These are phyloP conservation scores for Nicotiana noctiflora DNA, from an alignment of 257 asterid genomes.

Conservation along the genomic window DNA sequence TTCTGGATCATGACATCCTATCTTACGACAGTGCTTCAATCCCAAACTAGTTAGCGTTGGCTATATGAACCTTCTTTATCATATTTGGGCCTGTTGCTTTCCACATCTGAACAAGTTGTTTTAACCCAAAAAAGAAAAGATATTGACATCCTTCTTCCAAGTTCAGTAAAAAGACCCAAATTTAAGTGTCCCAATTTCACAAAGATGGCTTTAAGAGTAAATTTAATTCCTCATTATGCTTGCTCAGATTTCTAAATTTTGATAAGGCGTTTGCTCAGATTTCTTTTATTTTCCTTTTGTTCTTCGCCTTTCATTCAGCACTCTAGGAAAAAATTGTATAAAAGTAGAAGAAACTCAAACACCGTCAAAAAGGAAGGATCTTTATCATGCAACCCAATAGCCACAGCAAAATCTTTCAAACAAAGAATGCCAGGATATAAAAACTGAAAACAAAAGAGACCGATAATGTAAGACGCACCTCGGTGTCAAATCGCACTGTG, in stretches of 20 bases:
- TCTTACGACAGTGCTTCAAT: background rate
- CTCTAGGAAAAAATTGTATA: background rate
- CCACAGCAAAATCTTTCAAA: background rate
- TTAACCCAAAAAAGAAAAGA: background rate
- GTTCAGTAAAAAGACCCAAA: background rate
- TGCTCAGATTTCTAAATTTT: background rate
- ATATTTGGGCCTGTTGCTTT: background rate
- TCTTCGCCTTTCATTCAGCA: background rate
- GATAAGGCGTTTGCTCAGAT: too few species aligned
- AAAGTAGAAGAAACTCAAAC: background rate
- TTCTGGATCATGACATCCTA: background rate
- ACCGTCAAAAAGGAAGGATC: background rate
- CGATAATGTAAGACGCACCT: constrained; percentile 38
- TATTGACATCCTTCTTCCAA: background rate
- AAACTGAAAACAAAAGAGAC: background rate
- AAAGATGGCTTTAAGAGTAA: background rate
- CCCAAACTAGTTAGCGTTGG: background rate
- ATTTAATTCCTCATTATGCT: background rate
- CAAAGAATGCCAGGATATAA: background rate
- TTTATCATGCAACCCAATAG: background rate
- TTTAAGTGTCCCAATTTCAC: background rate
- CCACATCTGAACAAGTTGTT: background rate
- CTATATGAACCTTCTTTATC: background rate
- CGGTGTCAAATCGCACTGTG: constrained; percentile 82
- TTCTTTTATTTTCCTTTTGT: background rate